Base-by-base conservation (phyloP, 169 alveolate species). In the Babesia ovis region DNA sequence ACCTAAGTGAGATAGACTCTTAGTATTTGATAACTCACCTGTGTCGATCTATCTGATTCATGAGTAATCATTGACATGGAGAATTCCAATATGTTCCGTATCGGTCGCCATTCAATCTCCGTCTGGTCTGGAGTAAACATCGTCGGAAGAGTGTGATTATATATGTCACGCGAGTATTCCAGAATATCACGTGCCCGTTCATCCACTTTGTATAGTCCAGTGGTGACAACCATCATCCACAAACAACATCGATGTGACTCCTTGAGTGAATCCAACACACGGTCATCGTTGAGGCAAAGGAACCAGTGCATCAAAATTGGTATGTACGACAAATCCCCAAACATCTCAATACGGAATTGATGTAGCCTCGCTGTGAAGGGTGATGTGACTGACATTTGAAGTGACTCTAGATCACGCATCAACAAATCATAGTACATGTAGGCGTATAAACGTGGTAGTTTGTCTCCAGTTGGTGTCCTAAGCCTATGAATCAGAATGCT, bases 331-430 rank as follows among this genome's bases (percentile, higher is more conserved):
- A 50, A 8, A 14, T 64, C 74, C 23, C 74, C 74, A 31, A 64
- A 35, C 45, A 50, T 64, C 51, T 64, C 74, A 22, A 64, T 12
- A 16, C 74, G 74, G 25, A 64, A 64, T 25, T 48, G 60, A 5
- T 22, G 9, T n/a, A 64, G 43, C 74, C 59, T 46, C 11, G 74
- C 61, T 11, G n/a, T 41, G 1, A 14, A 12, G 20, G 2, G 59
- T 22, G 74, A 64, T 27, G 37, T 29, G 11, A 64, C 45, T 0
- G 50, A 29, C 53, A 20, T 25, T 35, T 50, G 41, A 25, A 64
- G 59, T 32, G 60, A 4, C 43, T 64, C 62, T 32, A 64, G 12
- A 34, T 64, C 74, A 2, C 54, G 64, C 29, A 35, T 34, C 22
- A 45, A 48, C 48, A 64, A 31, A 27, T 31, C 51, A 14, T 45